Evolutionary conservation across 176 grass and related monocot genomes (phyloP).

Genomic region (Metroxylon sagu): DNA sequence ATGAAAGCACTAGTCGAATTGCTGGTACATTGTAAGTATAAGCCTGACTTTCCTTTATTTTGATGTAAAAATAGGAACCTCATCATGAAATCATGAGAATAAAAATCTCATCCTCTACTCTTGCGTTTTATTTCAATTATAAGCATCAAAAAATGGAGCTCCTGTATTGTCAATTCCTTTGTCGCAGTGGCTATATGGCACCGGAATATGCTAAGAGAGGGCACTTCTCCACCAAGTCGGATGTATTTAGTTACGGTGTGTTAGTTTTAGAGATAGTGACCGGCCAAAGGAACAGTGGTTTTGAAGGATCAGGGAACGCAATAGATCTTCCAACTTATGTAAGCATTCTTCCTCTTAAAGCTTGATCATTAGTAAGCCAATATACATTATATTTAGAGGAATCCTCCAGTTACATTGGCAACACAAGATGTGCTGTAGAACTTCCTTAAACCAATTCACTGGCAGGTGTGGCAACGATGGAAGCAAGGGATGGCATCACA

Average conservation of each 20-base stretch:
- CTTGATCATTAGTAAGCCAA: not conserved
- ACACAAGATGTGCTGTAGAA: not conserved
- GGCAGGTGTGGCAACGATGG: constrained; percentile 27
- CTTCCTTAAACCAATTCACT: not conserved
- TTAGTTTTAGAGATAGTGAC: constrained; percentile 51
- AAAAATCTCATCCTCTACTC: too few species aligned
- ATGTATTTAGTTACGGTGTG: constrained; percentile 47
- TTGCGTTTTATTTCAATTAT: not conserved
- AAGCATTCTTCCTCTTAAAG: not conserved
- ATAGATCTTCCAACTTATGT: constrained; percentile 49
- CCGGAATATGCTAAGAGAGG: constrained; percentile 54
- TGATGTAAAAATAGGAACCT: too few species aligned
- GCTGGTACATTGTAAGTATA: constrained; percentile 8
- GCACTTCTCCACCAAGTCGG: constrained; percentile 47
- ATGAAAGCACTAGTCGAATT: not conserved
- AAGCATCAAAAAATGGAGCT: too few species aligned
- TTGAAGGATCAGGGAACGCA: constrained; percentile 42
- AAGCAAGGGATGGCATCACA: constrained; percentile 2
- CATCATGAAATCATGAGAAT: too few species aligned
- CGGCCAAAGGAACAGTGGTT: constrained; percentile 37
- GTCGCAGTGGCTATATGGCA: constrained; percentile 44
- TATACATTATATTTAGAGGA: not conserved
- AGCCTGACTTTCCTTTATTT: too few species aligned
- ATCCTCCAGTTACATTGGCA: too few species aligned
- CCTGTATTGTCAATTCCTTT: too few species aligned